Conservation (phyloP, 768 basidiomycete species). For the Pleurotus ostreatus region DNA sequence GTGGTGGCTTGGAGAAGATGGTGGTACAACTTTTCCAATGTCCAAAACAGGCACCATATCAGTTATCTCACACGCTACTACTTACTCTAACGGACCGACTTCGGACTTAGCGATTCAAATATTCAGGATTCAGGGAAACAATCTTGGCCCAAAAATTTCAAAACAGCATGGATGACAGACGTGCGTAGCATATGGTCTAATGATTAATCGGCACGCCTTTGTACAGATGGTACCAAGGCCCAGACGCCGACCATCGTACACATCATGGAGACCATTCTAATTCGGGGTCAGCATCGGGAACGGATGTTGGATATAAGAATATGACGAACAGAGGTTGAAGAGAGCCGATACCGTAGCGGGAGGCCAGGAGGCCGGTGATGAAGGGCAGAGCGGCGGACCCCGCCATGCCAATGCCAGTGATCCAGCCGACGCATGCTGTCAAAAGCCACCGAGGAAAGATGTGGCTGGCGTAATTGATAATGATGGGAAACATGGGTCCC, state of each 20-base stretch:
- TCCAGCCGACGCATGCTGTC: slow-evolving; percentile 43
- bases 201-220: slow-evolving; percentile 13
- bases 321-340: slow-evolving; percentile 46
- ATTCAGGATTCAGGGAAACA: no score
- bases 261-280: slow-evolving; percentile 20
- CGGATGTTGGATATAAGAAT: neutral
- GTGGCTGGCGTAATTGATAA: slow-evolving; percentile 29
- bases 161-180: neutral
- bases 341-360: slow-evolving; percentile 36
- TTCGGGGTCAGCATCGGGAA: neutral
- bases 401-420: slow-evolving; percentile 46
- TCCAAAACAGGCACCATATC: slow-evolving; percentile 4
- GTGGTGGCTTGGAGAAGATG: neutral
- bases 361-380: slow-evolving; percentile 40
- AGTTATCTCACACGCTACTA: neutral
- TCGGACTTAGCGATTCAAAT: neutral
- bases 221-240: slow-evolving; percentile 18
- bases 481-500: slow-evolving; percentile 52
- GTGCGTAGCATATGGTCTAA: neutral
- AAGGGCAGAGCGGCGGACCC: slow-evolving; percentile 44
- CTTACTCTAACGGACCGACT: neutral
- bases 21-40: neutral
- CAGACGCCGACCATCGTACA: slow-evolving; percentile 19
- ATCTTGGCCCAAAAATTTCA: neutral
- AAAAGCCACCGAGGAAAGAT: slow-evolving; percentile 30